Evolutionary conservation across 768 basidiomycete species (phyloP).

Genomic region (Ramaria sp.): DNA sequence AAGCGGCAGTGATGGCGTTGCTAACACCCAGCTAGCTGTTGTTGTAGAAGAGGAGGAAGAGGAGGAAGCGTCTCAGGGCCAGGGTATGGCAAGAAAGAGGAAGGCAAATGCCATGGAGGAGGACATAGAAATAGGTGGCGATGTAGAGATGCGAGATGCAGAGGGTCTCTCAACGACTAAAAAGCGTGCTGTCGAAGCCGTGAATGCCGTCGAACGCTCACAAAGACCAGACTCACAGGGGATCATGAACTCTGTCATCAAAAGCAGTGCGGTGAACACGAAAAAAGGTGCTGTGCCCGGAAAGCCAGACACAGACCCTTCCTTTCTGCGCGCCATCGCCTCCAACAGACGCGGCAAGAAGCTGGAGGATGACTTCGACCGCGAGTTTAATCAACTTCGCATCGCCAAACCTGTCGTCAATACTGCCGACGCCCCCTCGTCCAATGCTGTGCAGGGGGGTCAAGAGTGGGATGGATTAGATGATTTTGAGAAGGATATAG

Average conservation of each 20-base stretch:
- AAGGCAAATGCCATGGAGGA: slow-evolving; percentile 26
- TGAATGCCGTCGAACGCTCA: slow-evolving; percentile 21
- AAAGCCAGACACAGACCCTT: slow-evolving; percentile 54
- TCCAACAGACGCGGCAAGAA: slow-evolving; percentile 62
- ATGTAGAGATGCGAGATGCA: slow-evolving; percentile 28
- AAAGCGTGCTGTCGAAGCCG: slow-evolving; percentile 32
- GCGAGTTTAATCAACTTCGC: slow-evolving; percentile 69
- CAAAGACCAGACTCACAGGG: slow-evolving; percentile 18
- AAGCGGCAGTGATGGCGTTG: not conserved
- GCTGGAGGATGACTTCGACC: slow-evolving; percentile 59
- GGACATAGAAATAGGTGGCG: slow-evolving; percentile 7
- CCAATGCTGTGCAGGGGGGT: slow-evolving; percentile 31
- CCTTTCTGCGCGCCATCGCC: slow-evolving; percentile 64
- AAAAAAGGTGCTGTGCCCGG: slow-evolving; percentile 29
- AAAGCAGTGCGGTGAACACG: not conserved
- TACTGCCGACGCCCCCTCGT: not conserved
- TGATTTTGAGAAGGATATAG: slow-evolving; percentile 53
- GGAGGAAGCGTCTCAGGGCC: not conserved
- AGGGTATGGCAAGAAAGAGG: slow-evolving; percentile 23
- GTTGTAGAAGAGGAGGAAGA: slow-evolving; percentile 3
- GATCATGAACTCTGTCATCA: not conserved
- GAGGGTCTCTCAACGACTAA: slow-evolving; percentile 22
- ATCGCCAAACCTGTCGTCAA: slow-evolving; percentile 49
- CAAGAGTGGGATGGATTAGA: slow-evolving; percentile 50
- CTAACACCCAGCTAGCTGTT: not conserved